Percentiles rank a stretch among this genome's conserved stretches.
Evolutionary conservation across 208 protist species (phyloP).

Genomic region (Lotmaria passim): DNA sequence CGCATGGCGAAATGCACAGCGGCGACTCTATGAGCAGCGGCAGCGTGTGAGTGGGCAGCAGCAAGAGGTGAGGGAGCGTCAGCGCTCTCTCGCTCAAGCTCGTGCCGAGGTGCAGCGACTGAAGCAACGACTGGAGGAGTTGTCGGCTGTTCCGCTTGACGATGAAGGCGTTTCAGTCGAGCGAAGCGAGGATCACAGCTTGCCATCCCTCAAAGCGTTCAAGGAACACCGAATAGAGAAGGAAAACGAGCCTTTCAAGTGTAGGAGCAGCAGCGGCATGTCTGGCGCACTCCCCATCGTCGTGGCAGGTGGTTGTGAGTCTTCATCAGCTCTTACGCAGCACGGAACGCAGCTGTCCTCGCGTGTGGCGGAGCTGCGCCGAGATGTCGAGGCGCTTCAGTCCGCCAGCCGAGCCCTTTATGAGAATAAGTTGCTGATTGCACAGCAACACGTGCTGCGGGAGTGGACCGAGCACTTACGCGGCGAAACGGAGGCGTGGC

Average conservation of each 20-base stretch:
- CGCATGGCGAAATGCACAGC: constrained; percentile 12
- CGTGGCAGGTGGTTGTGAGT: neutral
- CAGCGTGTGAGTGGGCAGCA: neutral
- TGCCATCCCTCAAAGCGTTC: neutral
- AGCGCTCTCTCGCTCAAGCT: constrained; percentile 3
- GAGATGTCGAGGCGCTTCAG: neutral
- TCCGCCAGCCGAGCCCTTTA: constrained; percentile 1
- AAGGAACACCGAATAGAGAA: neutral
- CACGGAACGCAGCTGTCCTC: neutral
- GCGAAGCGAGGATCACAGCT: neutral
- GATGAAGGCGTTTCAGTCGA: neutral
- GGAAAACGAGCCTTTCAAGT: neutral
- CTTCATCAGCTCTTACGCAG: neutral
- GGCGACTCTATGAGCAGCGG: constrained; percentile 14
- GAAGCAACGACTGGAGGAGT: neutral
- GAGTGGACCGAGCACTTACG: constrained; percentile 7
- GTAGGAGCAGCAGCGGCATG: neutral
- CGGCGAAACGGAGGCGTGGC: constrained; percentile 8
- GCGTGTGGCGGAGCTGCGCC: constrained; percentile 3
- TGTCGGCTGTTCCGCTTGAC: constrained; percentile 1
- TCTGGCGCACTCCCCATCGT: neutral
- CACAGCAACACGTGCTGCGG: constrained; percentile 1
- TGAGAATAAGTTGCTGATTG: constrained; percentile 5
- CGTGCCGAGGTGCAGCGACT: constrained; percentile 27
- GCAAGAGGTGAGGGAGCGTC: constrained; percentile 9